Base-by-base conservation (phyloP, 805 yeast genomes). In the Metschnikowia similis region DNA sequence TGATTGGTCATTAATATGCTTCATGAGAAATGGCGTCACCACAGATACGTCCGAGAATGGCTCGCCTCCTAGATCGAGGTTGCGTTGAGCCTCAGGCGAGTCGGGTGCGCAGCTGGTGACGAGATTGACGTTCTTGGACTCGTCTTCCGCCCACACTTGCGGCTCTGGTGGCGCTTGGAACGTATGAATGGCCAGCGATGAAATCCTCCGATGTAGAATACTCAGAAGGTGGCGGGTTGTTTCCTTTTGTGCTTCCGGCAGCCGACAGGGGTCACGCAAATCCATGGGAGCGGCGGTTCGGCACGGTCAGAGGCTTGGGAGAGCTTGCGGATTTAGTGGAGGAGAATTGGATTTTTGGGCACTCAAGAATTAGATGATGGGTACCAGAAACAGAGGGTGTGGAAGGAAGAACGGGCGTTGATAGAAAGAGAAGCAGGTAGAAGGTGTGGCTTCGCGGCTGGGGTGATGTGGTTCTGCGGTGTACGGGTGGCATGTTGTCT, bases 1-100 rank as follows among this genome's bases (percentile, higher is more conserved):
- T n/a, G 70, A 56, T 51, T 69, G 76, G 57, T 77, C 75, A 50
- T 65, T 60, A 35, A 72, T 69, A 55, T 72, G 76, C 49, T 71
- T 70, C 44, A 64, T 67, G 37, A 72, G 58, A 49, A 72, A 72
- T 2, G 77, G 75, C 3, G 76, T 72, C 21, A 71, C 70, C 31
- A 69, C 70, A 1, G 70, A 64, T 10, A 58, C 54, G 45, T 64
- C 60, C 0, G 40, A 8, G 35, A 8, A 16, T 27, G 10, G 27
- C 2, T 40, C 34, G 28, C 17, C 7, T 32, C 5, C n/a, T 6
- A 6, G 11, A 4, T 40, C 28, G 28, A 9, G 17, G 10, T n/a
- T 16, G 16, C 17, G 26, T 21, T 31, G 31, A 6, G 47, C 36
- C 34, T 9, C 41, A 9, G 29, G 44, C 32, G 36, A 36, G 4